Base-by-base conservation (phyloP, 805 yeast genomes). In the Saccharomycopsis olivae region DNA sequence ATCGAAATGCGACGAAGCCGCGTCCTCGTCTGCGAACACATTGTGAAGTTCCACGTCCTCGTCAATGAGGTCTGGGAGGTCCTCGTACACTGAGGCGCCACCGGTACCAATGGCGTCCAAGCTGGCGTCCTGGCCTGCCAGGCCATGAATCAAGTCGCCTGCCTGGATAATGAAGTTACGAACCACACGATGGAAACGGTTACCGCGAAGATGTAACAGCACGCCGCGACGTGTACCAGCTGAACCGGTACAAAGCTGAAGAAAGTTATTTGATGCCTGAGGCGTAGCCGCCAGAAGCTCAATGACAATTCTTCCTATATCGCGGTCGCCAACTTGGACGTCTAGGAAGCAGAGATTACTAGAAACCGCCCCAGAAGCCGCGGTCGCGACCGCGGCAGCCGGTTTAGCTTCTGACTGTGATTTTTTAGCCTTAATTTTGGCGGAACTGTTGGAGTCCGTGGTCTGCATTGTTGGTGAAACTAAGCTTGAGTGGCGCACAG, bases 391-490 rank as follows among this genome's bases (percentile, higher is more conserved):
- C 54, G 70, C 71, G 40, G 69, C 75, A 3, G 67, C 95, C 69
- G 89, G 88, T 81, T 85, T 88, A 78, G 96, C 88, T 75, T 85
- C 87, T 64, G 87, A n/a, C n/a, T n/a, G n/a, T n/a, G n/a, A n/a
- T n/a, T n/a, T n/a, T n/a, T n/a, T n/a, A n/a, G n/a, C n/a, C n/a
- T n/a, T n/a, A n/a, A n/a, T n/a, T n/a, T n/a, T n/a, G n/a, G n/a
- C n/a, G n/a, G n/a, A n/a, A n/a, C n/a, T n/a, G n/a, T n/a, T n/a
- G n/a, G n/a, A n/a, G n/a, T n/a, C n/a, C n/a, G n/a, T n/a, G n/a
- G n/a, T n/a, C n/a, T n/a, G n/a, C n/a, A n/a, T n/a, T n/a, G n/a
- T n/a, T n/a, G n/a, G n/a, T n/a, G n/a, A n/a, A 23, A 23, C 11
- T 23, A 23, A 6, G 11, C 11, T 23, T 23, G 11, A 8, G 27